Conservation (phyloP, 2,329 filamentous ascomycete genomes). For the Harringtonia lauricola region DNA sequence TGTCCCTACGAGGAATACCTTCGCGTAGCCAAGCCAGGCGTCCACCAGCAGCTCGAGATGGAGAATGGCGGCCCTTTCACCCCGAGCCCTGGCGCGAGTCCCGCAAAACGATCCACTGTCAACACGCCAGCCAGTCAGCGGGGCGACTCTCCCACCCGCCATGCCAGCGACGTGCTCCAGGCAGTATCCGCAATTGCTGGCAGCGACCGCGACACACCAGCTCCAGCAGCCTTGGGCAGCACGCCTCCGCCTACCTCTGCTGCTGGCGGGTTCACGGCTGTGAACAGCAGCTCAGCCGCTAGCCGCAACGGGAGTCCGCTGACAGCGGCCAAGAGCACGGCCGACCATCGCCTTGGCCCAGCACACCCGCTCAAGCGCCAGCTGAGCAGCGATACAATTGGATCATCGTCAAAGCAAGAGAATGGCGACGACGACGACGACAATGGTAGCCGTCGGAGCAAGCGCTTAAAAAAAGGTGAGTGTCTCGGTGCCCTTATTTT, state of each 20-base stretch:
- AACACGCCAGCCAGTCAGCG: conserved; percentile 47
- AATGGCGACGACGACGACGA: conserved; percentile 49
- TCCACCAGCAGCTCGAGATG: conserved; percentile 89
- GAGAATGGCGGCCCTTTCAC: conserved; percentile 90
- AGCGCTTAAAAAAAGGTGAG: conserved; percentile 80
- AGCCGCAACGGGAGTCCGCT: conserved; percentile 52
- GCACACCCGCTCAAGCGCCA: conserved; percentile 67
- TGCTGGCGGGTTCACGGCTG: conserved; percentile 56
- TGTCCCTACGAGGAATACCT: conserved; percentile 95
- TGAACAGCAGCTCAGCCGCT: conserved; percentile 57
- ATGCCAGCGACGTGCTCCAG: conserved; percentile 43
- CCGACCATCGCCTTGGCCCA: conserved; percentile 46
- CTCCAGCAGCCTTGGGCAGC: conserved; percentile 24
- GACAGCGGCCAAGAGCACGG: conserved; percentile 51
- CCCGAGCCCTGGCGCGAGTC: conserved; percentile 57
- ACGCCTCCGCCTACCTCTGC: conserved; percentile 41
- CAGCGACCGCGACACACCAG: conserved; percentile 32
- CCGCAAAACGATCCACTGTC: conserved; percentile 54
- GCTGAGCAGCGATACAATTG: conserved; percentile 47
- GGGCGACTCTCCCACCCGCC: conserved; percentile 55
- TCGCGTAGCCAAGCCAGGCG: conserved; percentile 78
- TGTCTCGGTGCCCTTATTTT: conserved; percentile 10
- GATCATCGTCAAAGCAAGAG: conserved; percentile 35
- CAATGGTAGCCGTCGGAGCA: conserved; percentile 68
- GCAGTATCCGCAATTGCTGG: conserved; percentile 33